Percentiles rank a stretch among this genome's conserved stretches.
Conservation (phyloP, 768 basidiomycete species). For the Asterophora parasitica region DNA sequence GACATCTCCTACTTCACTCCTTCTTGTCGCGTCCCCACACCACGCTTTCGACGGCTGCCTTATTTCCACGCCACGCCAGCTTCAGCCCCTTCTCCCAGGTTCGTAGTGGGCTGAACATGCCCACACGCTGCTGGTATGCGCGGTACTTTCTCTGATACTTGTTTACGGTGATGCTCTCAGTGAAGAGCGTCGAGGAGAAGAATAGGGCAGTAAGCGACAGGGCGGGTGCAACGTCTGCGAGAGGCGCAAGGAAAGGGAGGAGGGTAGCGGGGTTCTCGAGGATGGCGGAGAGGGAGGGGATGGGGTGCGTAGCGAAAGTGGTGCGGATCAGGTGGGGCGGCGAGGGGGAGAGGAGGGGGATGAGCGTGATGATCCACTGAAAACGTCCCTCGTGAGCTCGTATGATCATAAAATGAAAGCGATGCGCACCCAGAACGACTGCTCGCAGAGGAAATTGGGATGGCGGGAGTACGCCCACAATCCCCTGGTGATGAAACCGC, state of each 20-base stretch:
- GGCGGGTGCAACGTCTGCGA: slow-evolving; percentile 44
- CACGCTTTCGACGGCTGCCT: slow-evolving; percentile 18
- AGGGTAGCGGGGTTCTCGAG: slow-evolving; percentile 14
- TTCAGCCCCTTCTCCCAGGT: slow-evolving; percentile 28
- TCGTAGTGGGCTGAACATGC: slow-evolving; percentile 60
- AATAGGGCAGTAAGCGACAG: slow-evolving; percentile 67
- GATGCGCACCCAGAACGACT: slow-evolving; percentile 71
- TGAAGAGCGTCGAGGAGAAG: slow-evolving; percentile 70
- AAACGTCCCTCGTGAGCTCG: not conserved
- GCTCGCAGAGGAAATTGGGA: slow-evolving; percentile 92
- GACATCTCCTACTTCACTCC: slow-evolving; percentile 12
- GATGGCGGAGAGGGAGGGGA: slow-evolving; percentile 13
- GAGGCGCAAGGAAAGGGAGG: slow-evolving; percentile 19
- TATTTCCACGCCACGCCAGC: slow-evolving; percentile 19
- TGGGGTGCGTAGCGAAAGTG: slow-evolving; percentile 13
- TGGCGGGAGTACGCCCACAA: slow-evolving; percentile 87
- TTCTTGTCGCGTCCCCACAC: slow-evolving; percentile 23
- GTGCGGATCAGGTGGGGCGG: slow-evolving; percentile 21
- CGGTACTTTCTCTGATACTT: slow-evolving; percentile 73
- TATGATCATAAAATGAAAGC: not conserved
- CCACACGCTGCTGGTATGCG: slow-evolving; percentile 73
- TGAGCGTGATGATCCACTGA: slow-evolving; percentile 63
- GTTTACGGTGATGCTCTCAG: slow-evolving; percentile 69
- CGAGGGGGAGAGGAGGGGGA: slow-evolving; percentile 51
- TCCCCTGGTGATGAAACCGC: slow-evolving; percentile 84